Base-by-base conservation (phyloP, 306 rosid genomes). In the Ammopiptanthus mongolicus region DNA sequence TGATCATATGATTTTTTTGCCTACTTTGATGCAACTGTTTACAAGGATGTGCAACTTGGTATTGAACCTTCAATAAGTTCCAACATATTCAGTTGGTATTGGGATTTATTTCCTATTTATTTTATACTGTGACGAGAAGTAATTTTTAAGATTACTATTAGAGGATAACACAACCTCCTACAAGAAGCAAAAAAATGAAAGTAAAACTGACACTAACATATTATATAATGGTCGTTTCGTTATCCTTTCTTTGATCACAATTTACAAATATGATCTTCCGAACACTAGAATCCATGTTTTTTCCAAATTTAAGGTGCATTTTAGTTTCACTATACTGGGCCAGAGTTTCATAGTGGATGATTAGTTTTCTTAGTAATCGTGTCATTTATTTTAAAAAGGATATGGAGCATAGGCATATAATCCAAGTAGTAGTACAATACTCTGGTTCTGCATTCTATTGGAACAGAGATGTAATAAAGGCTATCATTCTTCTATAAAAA, bases 341-440 rank as follows among this genome's bases (percentile, higher is more conserved):
- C 89, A 11, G 91, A 83, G 71, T 91, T 94, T 86, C 92, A 91
- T n/a, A n/a, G n/a, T n/a, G n/a, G n/a, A n/a, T n/a, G n/a, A n/a
- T n/a, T n/a, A n/a, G n/a, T n/a, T n/a, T n/a, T n/a, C n/a, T n/a
- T n/a, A n/a, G n/a, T n/a, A n/a, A n/a, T 14, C 56, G 29, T 56
- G 36, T n/a, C 28, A 5, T 65, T 56, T 21, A 55, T 34, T 10
- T 36, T 31, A 6, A 56, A 65, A 73, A 21, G 10, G 13, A 65
- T 64, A 53, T 19, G 23, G 55, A 42, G 47, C 55, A 22, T 44
- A 21, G 44, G 51, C 37, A 9, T 71, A 47, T 41, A 13, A 67
- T 44, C 52, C 3, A 59, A 77, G 5, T 47, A 59, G 34, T 48
- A 22, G 19, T n/a, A n/a, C n/a, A n/a, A n/a, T 69, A 33, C 39